Evolutionary conservation across 2,329 filamentous ascomycete species (phyloP).

Genomic region (Rhynchosporium secalis): DNA sequence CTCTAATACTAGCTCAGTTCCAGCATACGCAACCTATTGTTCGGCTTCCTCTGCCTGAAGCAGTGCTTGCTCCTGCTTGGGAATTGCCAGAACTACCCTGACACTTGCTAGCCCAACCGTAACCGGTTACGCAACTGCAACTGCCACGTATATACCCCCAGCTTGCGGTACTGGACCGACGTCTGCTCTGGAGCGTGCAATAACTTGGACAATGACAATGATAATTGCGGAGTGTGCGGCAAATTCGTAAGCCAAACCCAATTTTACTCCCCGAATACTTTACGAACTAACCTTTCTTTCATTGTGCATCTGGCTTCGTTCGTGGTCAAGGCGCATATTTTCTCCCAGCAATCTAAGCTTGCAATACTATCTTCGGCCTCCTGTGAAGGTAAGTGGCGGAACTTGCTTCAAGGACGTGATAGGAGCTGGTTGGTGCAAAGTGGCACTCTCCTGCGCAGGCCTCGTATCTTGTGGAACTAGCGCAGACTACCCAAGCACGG

Average conservation of each 20-base stretch:
- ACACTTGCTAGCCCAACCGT: constrained; percentile 8
- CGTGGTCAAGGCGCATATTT: background rate
- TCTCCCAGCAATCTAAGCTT: background rate
- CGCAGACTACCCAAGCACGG: background rate
- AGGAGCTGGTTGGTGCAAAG: background rate
- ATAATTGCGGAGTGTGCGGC: background rate
- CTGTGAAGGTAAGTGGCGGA: background rate
- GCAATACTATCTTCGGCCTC: too few relatives aligned
- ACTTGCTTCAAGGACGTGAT: background rate
- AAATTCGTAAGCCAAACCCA: background rate
- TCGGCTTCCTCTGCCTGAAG: constrained; percentile 6
- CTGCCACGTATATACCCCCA: background rate
- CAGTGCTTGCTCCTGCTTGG: constrained; percentile 18
- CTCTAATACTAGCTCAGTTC: background rate
- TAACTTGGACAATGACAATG: background rate
- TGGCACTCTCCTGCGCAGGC: background rate
- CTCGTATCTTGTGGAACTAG: background rate
- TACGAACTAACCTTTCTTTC: background rate
- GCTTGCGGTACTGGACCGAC: background rate
- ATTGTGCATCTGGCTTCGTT: background rate
- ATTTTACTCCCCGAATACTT: background rate
- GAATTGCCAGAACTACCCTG: constrained; percentile 10
- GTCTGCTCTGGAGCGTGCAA: background rate
- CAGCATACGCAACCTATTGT: constrained; percentile 18
- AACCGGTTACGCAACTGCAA: background rate